Evolutionary conservation across 192 early-diverging fungal genomes (phyloP).

Genomic region (Entophlyctis luteolus): DNA sequence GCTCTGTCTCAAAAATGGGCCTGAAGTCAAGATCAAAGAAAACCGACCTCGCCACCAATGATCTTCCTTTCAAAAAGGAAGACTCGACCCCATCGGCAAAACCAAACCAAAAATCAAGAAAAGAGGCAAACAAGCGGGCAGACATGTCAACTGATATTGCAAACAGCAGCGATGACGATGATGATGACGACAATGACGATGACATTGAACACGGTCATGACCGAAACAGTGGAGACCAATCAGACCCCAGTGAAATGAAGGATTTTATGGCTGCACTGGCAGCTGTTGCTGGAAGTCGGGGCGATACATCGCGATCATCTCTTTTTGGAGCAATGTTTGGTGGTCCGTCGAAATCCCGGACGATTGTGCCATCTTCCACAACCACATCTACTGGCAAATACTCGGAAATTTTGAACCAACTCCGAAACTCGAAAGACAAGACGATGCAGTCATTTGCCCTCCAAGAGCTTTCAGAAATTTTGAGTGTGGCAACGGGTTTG

Average conservation of each 20-base stretch:
- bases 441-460: conserved; percentile 76
- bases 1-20: background rate
- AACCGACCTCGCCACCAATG: background rate
- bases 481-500: conserved; percentile 76
- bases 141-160: background rate
- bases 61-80: background rate
- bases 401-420: conserved; percentile 55
- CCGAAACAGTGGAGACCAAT: background rate
- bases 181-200: background rate
- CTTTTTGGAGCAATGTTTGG: conserved; percentile 24
- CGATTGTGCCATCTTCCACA: background rate
- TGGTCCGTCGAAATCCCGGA: background rate
- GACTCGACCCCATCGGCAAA: background rate
- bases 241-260: conserved; percentile 26
- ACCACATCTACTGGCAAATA: conserved; percentile 28
- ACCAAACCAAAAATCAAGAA: background rate
- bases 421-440: conserved; percentile 48
- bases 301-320: conserved; percentile 11
- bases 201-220: background rate
- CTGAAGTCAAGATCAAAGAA: background rate
- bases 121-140: background rate
- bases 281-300: background rate
- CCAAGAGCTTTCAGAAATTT: conserved; percentile 74
- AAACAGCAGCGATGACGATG: background rate
- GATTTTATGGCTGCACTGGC: conserved; percentile 23